Base-by-base conservation (phyloP, 495 filamentous ascomycete genomes). In the Lophiotrema nucula region DNA sequence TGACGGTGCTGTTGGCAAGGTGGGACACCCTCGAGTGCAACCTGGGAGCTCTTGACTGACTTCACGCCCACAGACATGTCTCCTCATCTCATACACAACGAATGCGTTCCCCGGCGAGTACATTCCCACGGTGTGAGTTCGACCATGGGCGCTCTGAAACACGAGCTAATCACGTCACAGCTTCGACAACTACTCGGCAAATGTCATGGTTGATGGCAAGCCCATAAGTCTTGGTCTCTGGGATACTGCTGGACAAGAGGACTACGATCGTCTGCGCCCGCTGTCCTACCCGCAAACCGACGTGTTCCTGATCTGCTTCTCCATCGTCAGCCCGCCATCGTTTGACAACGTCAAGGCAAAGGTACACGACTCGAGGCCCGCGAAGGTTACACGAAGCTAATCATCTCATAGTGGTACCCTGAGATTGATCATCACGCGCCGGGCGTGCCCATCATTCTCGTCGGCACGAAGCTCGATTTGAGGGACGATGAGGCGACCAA, bases 71-170 rank as follows among this genome's bases (percentile, higher is more conserved):
- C 67, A 97, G 95, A 98, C 93, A 79, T 98, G 93, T 78, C 87
- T 98, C 53, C 86, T 98, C 64, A 98, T 98, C 70, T 97, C 93
- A 18, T 97, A 97, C 73, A 97, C 93, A 35, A 98, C 93, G 46
- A 98, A 98, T 79, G 93, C 93, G 37, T 98, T 98, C 73, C 93
- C 93, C 15, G 93, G 93, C 63, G 93, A 98, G 79, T 98, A 98
- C 70, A 97, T 98, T 70, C 93, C 93, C 64, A 98, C 93, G 57
- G 95, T 97, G 92, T 97, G 77, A 79, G 89, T 85, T 51, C 8
- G 50, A 53, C 58, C 51, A 55, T 50, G 23, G 25, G 47, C 19
- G 21, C 24, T 41, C 28, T 37, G 49, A 31, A 38, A 51, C 53
- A 27, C 41, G 19, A 15, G 26, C 37, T 63, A 47, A 53, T 41